phyloP scores from a whole-genome alignment of 2,329 filamentous ascomycete genomes.

The Apiospora marii region DNA sequence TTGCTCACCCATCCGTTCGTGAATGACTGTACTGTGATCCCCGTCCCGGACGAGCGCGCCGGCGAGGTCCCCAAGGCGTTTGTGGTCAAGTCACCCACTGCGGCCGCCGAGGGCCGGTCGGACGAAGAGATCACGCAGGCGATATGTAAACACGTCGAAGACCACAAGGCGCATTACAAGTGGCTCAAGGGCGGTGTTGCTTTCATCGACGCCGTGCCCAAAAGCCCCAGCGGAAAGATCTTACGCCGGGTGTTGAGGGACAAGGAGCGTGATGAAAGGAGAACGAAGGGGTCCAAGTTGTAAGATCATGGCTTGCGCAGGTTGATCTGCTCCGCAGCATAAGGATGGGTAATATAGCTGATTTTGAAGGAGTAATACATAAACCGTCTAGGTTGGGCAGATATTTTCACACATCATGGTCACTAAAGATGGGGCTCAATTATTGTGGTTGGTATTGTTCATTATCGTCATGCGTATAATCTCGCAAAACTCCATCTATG shows the following conservation, averaged over 20 bases:
- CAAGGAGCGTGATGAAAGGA: slow-evolving; percentile 69
- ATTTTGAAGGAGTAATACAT: too few relatives aligned
- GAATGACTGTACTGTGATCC: slow-evolving; percentile 82
- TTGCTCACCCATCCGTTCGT: slow-evolving; percentile 78
- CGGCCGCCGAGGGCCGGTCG: slow-evolving; percentile 39
- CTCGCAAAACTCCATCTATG: slow-evolving; percentile 16
- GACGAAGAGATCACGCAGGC: slow-evolving; percentile 52
- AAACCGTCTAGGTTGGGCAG: too few relatives aligned
- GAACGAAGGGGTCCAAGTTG: slow-evolving; percentile 66
- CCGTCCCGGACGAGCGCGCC: slow-evolving; percentile 67
- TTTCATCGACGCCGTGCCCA: slow-evolving; percentile 66
- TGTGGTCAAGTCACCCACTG: slow-evolving; percentile 60
- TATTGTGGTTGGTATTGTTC: background rate
- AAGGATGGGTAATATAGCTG: background rate
- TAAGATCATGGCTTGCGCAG: slow-evolving; percentile 43
- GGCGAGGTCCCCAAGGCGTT: slow-evolving; percentile 74
- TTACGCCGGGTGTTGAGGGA: slow-evolving; percentile 69
- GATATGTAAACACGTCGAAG: slow-evolving; percentile 60
- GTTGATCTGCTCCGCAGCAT: background rate
- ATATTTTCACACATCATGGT: background rate
- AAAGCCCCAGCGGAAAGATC: slow-evolving; percentile 72
- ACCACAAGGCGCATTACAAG: slow-evolving; percentile 66
- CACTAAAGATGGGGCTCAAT: background rate
- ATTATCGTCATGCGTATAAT: slow-evolving; percentile 3
- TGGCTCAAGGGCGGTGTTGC: slow-evolving; percentile 61